Base-by-base conservation (phyloP, 192 early-diverging fungal genomes). In the Coemansia sp. region DNA sequence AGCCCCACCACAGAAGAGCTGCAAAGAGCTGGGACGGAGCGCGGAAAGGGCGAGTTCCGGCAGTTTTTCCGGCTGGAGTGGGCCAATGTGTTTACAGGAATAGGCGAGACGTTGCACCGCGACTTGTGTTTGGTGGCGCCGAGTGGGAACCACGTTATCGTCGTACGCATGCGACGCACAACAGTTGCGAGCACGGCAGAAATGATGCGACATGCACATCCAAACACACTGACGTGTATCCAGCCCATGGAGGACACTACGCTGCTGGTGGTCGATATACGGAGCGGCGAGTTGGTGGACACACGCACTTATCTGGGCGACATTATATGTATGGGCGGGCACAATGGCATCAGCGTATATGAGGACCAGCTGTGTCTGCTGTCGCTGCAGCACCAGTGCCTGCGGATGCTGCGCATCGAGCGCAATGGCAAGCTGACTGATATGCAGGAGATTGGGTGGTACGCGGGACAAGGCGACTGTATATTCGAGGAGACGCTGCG, bases 391-490 rank as follows among this genome's bases (percentile, higher is more conserved):
- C 48, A 76, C 64, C 79, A 81, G 67, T 81, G 79, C 52, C 25
- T 81, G 63, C 60, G 70, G 1, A 42, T 81, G n/a, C 31, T 76
- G 54, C 69, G 67, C 36, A 63, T 81, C 14, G 61, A 46, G 7
- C 25, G 28, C 17, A 53, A 72, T 28, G 79, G 79, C 34, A 44
- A 23, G 4, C 60, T 81, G 46, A 38, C 56, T 2, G 61, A 71
- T 25, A 20, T 69, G 52, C 69, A 66, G n/a, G 79, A 81, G 25
- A 69, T 81, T 46, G 79, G 79, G 21, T 81, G 79, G 79, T 71
- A 76, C 37, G 70, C 79, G 2, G 34, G 64, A 0, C 66, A 75
- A 38, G 79, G 72, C 47, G 79, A 81, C 49, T 62, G 60, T 4
- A 61, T 70, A 14, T 70, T 49, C 26, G 77, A 80, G 36, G 68